Base-by-base conservation (phyloP, 306 rosid species). In the Malus asiatica region DNA sequence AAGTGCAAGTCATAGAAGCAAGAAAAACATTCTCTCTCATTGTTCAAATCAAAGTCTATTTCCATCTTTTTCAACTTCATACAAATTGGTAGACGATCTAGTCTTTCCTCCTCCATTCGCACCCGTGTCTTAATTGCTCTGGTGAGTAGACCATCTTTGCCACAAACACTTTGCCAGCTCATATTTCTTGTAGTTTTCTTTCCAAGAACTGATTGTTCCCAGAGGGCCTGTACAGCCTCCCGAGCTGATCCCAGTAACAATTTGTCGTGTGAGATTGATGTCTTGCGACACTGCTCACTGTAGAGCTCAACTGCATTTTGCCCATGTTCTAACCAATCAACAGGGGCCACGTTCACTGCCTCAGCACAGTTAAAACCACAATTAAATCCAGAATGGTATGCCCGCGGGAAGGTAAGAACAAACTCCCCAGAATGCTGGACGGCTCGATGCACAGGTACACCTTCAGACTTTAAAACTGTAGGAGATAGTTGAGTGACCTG, bases 321-420 rank as follows among this genome's bases (percentile, higher is more conserved):
- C 35, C 99, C 99, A 88, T 96, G 96, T 79, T 64, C 73, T 81
- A 96, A 86, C 99, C 99, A 96, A 84, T 96, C 99, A 81, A 92
- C 87, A 75, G 99, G 99, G 40, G 99, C 99, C 77, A 90, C 98
- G 72, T 96, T 96, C 76, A 96, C 99, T 51, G 99, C 99, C 86
- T 96, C 99, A 3, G 99, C 99, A 77, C 99, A 96, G 85, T 96
- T 96, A 82, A 96, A 96, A 40, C 99, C 99, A 70, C 96, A 88
- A 77, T 96, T 96, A 87, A 96, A 96, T 77, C 99, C 99, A 68
- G 96, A 78, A 61, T 96, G 99, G 76, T 92, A 96, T 20, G 98
- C 98, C 89, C 99, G 88, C 1, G 99, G 99, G 80, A 96, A 96
- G 69, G 99, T 96, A 64, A 96, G 96, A 81, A 96, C 89, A 75